A percentile compares a stretch with the other conserved stretches of the same genome.
These are phyloP conservation scores for Phaeoacremonium minimum DNA, from an alignment of 2,329 filamentous ascomycete species.

Conservation along the genomic window DNA sequence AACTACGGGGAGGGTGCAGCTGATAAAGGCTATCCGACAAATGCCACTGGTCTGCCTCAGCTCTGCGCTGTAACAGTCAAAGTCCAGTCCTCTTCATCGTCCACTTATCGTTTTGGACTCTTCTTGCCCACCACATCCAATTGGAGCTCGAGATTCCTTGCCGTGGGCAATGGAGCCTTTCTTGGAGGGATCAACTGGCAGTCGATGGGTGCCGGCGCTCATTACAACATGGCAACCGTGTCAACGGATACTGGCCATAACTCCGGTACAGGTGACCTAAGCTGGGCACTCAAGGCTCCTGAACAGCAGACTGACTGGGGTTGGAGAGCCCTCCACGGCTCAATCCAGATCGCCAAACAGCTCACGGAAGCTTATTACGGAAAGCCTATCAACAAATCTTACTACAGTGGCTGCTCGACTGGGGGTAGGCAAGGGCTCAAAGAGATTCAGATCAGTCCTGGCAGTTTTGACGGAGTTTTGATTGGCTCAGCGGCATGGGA, in stretches of 20 bases:
- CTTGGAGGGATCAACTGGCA: slow-evolving; percentile 25
- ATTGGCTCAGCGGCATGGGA: slow-evolving; percentile 38
- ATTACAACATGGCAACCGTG: slow-evolving; percentile 35
- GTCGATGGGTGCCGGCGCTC: slow-evolving; percentile 21
- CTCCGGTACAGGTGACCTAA: slow-evolving; percentile 19
- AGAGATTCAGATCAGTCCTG: slow-evolving; percentile 39
- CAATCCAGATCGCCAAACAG: slow-evolving; percentile 42
- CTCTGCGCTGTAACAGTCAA: slow-evolving; percentile 32
- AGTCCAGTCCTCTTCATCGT: slow-evolving; percentile 23
- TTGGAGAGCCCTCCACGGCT: slow-evolving; percentile 40
- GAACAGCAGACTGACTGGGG: slow-evolving; percentile 34
- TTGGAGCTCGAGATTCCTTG: slow-evolving; percentile 31
- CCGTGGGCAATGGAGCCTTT: slow-evolving; percentile 33
- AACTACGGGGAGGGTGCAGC: slow-evolving; percentile 29
- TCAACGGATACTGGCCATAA: slow-evolving; percentile 39
- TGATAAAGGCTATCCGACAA: slow-evolving; percentile 26
- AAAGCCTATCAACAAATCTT: slow-evolving; percentile 31
- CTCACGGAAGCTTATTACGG: slow-evolving; percentile 46
- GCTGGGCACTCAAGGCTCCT: slow-evolving; percentile 32
- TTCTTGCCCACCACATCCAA: slow-evolving; percentile 29
- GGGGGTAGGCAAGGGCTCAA: slow-evolving; percentile 49
- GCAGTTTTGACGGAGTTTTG: slow-evolving; percentile 47
- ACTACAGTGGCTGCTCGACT: slow-evolving; percentile 49
- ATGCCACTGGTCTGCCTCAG: slow-evolving; percentile 29
- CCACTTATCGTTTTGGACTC: slow-evolving; percentile 29